phyloP scores from a whole-genome alignment of 176 grass and related monocot genomes.

The Rhynchospora pubera region DNA sequence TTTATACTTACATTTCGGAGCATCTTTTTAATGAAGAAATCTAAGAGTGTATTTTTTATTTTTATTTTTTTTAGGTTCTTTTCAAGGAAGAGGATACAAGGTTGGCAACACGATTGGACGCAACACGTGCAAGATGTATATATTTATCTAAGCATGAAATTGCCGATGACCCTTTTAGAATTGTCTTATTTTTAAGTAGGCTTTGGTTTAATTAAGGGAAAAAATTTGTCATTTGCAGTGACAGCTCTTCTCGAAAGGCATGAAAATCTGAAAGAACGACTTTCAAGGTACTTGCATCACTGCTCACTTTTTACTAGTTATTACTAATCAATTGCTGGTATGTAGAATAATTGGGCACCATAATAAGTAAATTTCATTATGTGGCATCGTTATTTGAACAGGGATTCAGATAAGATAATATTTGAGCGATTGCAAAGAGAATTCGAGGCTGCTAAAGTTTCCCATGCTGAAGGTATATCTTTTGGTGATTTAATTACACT shows the following conservation, averaged over 20 bases:
- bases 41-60: not conserved
- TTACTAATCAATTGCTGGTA: too few relatives aligned
- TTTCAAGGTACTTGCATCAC: constrained; percentile 8
- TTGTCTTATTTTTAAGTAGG: not conserved
- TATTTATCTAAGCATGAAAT: not conserved
- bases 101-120: not conserved
- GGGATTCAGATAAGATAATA: constrained; percentile 91
- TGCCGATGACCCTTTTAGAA: not conserved
- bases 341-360: not conserved
- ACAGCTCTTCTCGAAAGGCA: constrained; percentile 14
- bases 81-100: constrained; percentile 11
- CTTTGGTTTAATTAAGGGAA: not conserved
- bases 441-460: constrained; percentile 63
- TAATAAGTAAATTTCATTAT: constrained; percentile 11
- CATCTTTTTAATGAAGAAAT: too few relatives aligned
- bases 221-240: constrained; percentile 17
- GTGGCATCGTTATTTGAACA: constrained; percentile 19
- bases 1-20: not conserved
- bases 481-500: not conserved
- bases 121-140: constrained; percentile 18
- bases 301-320: not conserved
- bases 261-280: constrained; percentile 22
- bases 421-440: constrained; percentile 91
- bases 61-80: not conserved
- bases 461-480: constrained; percentile 67